Conservation (phyloP, 73 alveolate genomes). For the Paramecium sonneborni region DNA sequence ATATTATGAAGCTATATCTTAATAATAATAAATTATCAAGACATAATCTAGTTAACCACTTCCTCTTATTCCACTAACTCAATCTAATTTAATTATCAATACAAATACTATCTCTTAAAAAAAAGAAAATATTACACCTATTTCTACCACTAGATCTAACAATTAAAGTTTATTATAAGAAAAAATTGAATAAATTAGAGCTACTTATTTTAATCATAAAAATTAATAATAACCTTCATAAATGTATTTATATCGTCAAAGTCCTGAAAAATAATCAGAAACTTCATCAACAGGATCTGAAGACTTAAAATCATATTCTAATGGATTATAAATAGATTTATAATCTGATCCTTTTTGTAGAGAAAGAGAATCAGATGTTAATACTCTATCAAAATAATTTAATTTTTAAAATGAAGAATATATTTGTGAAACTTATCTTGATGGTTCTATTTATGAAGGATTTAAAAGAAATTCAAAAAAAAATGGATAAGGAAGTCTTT, state of each 20-base stretch:
- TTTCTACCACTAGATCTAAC: background rate
- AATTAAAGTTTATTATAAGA: background rate
- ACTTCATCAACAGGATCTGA: background rate
- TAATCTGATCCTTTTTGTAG: conserved; percentile 22
- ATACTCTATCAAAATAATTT: background rate
- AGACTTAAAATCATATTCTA: background rate
- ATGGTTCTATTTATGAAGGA: conserved; percentile 52
- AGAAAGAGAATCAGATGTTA: conserved; percentile 20
- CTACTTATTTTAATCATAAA: background rate
- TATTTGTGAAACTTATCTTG: conserved; percentile 27
- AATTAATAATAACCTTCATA: background rate
- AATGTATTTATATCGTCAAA: background rate
- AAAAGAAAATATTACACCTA: conserved; percentile 4
- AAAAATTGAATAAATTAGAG: conserved; percentile 1
- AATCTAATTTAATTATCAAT: conserved; percentile 4
- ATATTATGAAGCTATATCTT: background rate
- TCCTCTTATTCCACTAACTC: background rate
- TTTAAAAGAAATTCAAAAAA: background rate
- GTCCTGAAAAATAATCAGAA: background rate
- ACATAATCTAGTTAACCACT: background rate
- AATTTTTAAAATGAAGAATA: conserved; percentile 26
- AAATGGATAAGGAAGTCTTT: conserved; percentile 19
- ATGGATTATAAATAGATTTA: background rate
- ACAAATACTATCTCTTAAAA: background rate
- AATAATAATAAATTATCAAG: background rate